A percentile compares a stretch with the other conserved stretches of the same genome.
These are phyloP conservation scores for Setomelanomma holmii DNA, from an alignment of 2,329 filamentous ascomycete genomes.

Conservation along the genomic window DNA sequence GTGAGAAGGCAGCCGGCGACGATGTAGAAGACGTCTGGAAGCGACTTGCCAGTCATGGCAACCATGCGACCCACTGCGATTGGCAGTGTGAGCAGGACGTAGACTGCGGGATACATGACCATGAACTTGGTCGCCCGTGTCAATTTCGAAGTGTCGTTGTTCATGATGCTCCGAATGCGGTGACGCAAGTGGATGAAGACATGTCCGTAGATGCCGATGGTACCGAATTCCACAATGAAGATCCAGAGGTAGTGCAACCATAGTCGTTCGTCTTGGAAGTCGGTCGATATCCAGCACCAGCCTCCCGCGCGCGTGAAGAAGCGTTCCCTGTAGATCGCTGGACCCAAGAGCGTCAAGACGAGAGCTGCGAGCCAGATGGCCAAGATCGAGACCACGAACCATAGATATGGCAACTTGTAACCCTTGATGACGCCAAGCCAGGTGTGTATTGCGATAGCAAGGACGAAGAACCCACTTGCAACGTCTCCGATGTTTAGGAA, in stretches of 20 bases:
- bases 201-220: conserved; percentile 57
- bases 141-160: conserved; percentile 45
- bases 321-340: conserved; percentile 49
- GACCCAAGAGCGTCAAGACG: conserved; percentile 56
- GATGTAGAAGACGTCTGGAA: conserved; percentile 64
- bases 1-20: conserved; percentile 66
- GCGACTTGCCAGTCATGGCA: conserved; percentile 45
- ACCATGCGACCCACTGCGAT: conserved; percentile 59
- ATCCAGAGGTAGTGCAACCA: conserved; percentile 64
- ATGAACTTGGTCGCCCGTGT: conserved; percentile 46
- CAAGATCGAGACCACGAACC: conserved; percentile 54
- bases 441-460: conserved; percentile 63
- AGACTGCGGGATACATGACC: conserved; percentile 67
- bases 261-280: conserved; percentile 55
- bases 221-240: conserved; percentile 61
- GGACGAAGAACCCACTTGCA: conserved; percentile 60
- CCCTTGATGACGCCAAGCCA: conserved; percentile 58
- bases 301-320: conserved; percentile 59
- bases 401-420: conserved; percentile 53
- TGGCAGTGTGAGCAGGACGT: conserved; percentile 70
- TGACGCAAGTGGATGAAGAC: conserved; percentile 58
- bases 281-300: conserved; percentile 61
- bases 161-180: conserved; percentile 49
- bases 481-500: conserved; percentile 62
- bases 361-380: conserved; percentile 56